A percentile compares a stretch with the other conserved stretches of the same genome.
Conservation (phyloP, 768 basidiomycete species). For the Rhizopogon rudus region DNA sequence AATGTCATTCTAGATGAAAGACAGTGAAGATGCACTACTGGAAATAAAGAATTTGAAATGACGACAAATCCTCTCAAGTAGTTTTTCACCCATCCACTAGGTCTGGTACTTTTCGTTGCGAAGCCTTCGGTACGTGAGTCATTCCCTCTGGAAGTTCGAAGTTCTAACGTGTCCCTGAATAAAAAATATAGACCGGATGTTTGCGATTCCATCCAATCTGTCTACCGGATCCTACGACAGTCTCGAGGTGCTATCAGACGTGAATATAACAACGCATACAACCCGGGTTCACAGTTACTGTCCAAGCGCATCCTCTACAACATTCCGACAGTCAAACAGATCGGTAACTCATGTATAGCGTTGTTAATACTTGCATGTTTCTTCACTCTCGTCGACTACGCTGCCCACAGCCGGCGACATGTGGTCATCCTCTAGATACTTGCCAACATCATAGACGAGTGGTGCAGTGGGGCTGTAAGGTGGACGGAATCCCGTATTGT, state of each 20-base stretch:
- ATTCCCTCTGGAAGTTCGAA: too few relatives aligned
- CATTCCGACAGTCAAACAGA: constrained; percentile 6
- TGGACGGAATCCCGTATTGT: neutral
- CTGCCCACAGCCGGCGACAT: constrained; percentile 25
- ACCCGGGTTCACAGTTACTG: constrained; percentile 14
- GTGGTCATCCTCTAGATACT: constrained; percentile 27
- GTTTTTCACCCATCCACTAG: constrained; percentile 17
- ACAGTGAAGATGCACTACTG: constrained; percentile 19
- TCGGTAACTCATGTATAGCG: constrained; percentile 17
- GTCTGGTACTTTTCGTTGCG: constrained; percentile 8
- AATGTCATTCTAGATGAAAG: constrained; percentile 23
- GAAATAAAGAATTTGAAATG: constrained; percentile 8
- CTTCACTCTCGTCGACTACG: constrained; percentile 12
- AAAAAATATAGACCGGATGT: constrained; percentile 24
- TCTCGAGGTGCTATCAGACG: constrained; percentile 6
- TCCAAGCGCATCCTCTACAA: neutral
- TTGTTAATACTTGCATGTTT: constrained; percentile 15
- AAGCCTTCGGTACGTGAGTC: constrained; percentile 24
- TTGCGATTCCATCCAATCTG: constrained; percentile 20
- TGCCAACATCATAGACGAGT: constrained; percentile 14
- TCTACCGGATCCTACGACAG: constrained; percentile 10
- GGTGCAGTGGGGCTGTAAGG: constrained; percentile 25
- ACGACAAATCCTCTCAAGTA: constrained; percentile 16
- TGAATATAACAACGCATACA: constrained; percentile 23
- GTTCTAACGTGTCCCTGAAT: neutral